Base-by-base conservation (phyloP, 2,329 filamentous ascomycete genomes). In the Pezicula carpinea region DNA sequence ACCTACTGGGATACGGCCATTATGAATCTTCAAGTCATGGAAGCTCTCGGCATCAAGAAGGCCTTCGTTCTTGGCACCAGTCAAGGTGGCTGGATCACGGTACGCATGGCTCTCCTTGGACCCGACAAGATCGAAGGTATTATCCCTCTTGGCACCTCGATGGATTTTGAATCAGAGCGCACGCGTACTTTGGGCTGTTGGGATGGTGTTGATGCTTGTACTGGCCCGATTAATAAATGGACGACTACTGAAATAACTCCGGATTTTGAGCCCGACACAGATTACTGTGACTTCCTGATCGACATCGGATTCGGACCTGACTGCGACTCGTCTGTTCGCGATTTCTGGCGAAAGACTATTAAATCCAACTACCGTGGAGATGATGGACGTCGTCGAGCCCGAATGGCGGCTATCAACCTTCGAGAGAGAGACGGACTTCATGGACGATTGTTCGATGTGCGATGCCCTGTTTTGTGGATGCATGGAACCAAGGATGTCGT, bases 11-110 rank as follows among this genome's bases (percentile, higher is more conserved):
- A 79, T 58, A 64, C 74, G 3, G 75, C 75, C 38, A 62, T 69
- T 49, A 72, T 82, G 72, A 71, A 72, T 10, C 62, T 79, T 7
- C 76, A 82, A 62, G 75, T 77, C 1, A 66, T 82, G 68, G 71
- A 79, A 33, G 67, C 67, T 5, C 65, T 79, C 3, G 66, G 67
- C 2, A 66, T 78, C 21, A 43, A 65, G 15, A 72, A 71, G 64
- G 74, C 72, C 0, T 78, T 75, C 51, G 68, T 70, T 1, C 58
- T 77, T 7, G 75, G 75, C 15, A 76, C 73, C 7, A 75, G 71
- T 46, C 73, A 77, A 58, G 75, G 75, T 18, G 75, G 74, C 2
- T 78, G 73, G 73, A 67, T 78, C 18, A 68, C 70, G 2, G 59
- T 66, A 3, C 66, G 74, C 14, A 76, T 78, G 70, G 75, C 74